phyloP scores from a whole-genome alignment of 495 filamentous ascomycete species.

The Niebla homalea region DNA sequence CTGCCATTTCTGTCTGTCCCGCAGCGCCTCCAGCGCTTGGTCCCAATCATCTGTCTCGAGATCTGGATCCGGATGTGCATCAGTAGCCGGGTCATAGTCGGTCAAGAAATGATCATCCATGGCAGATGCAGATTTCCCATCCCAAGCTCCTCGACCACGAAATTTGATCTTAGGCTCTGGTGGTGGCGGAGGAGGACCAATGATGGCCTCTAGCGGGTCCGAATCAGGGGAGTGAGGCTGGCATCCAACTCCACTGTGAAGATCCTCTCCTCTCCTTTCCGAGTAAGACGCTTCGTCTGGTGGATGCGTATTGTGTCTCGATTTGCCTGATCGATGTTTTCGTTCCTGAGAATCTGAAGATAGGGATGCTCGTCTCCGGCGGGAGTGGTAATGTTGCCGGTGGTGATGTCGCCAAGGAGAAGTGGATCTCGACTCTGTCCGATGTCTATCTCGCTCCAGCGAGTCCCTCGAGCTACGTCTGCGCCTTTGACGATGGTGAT shows the following conservation, averaged over 20 bases:
- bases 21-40: slow-evolving; percentile 61
- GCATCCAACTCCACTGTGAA: no score
- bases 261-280: no score
- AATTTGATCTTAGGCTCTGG: slow-evolving; percentile 33
- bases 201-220: slow-evolving; percentile 63
- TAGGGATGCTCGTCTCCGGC: not conserved
- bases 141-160: slow-evolving; percentile 64
- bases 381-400: slow-evolving; percentile 10
- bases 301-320: not conserved
- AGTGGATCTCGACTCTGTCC: slow-evolving; percentile 19
- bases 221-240: slow-evolving; percentile 36
- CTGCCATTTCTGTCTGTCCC: slow-evolving; percentile 75
- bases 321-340: not conserved
- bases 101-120: slow-evolving; percentile 72
- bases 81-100: slow-evolving; percentile 62
- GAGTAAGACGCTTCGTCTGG: no score
- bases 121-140: slow-evolving; percentile 35
- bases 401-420: slow-evolving; percentile 5
- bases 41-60: slow-evolving; percentile 55
- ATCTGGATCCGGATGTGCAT: slow-evolving; percentile 47
- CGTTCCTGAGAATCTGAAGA: not conserved
- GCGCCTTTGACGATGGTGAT: slow-evolving; percentile 16
- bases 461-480: slow-evolving; percentile 7
- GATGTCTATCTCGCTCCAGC: not conserved
- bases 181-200: slow-evolving; percentile 63